phyloP scores from a whole-genome alignment of 192 early-diverging fungal genomes.

The Spinellus fusiger region DNA sequence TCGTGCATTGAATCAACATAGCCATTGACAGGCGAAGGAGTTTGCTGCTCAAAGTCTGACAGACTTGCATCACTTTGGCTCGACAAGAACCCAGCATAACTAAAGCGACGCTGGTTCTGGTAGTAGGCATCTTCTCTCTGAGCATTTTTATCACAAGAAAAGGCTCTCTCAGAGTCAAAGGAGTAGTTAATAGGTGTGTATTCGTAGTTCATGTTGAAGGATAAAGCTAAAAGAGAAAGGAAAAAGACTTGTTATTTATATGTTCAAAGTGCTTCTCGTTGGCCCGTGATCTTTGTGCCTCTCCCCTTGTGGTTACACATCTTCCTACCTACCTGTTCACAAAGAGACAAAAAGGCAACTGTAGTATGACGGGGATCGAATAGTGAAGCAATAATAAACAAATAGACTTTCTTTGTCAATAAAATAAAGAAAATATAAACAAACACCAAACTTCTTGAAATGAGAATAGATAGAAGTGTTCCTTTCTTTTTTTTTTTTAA shows the following conservation, averaged over 20 bases:
- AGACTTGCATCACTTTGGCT: conserved; percentile 18
- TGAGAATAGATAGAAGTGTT: too few relatives aligned
- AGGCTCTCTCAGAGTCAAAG: not conserved
- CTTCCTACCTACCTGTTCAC: too few relatives aligned
- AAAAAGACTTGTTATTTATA: not conserved
- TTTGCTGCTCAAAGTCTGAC: conserved; percentile 26
- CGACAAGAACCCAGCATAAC: conserved; percentile 26
- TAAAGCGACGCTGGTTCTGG: conserved; percentile 4
- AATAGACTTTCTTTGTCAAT: too few relatives aligned
- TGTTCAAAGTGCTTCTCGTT: not conserved
- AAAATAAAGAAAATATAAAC: too few relatives aligned
- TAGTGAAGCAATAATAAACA: too few relatives aligned
- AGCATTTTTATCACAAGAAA: not conserved
- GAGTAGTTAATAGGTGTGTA: not conserved
- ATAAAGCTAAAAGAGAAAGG: not conserved
- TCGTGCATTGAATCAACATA: conserved; percentile 18
- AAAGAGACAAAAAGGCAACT: too few relatives aligned
- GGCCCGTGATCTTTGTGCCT: not conserved
- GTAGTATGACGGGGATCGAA: too few relatives aligned
- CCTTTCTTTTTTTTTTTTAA: too few relatives aligned
- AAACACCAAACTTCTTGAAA: too few relatives aligned
- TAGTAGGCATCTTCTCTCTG: not conserved
- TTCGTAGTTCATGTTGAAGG: not conserved
- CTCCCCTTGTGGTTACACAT: not conserved
- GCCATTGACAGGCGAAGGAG: conserved; percentile 22